Evolutionary conservation across 2,329 filamentous ascomycete genomes (phyloP).

Genomic region (Sporothrix brasiliensis): DNA sequence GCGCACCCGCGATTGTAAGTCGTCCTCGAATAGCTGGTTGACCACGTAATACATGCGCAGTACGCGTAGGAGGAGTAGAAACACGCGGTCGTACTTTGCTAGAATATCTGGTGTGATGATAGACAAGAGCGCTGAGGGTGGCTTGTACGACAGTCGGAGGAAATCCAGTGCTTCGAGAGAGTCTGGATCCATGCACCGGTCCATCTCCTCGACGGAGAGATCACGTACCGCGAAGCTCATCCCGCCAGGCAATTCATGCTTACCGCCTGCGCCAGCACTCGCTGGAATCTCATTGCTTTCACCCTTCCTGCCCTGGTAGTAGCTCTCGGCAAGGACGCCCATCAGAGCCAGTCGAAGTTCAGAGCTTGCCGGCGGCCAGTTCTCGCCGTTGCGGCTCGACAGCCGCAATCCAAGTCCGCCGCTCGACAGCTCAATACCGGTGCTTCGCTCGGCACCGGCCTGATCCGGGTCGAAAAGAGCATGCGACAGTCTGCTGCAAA

Average conservation of each 20-base stretch:
- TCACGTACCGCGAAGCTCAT: constrained; percentile 84
- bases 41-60: constrained; percentile 78
- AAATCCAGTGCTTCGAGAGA: constrained; percentile 92
- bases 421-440: constrained; percentile 67
- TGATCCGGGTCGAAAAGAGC: constrained; percentile 84
- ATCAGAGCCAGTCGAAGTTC: constrained; percentile 88
- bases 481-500: constrained; percentile 76
- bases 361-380: constrained; percentile 91
- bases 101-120: constrained; percentile 73
- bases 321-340: constrained; percentile 79
- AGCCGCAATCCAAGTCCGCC: constrained; percentile 81
- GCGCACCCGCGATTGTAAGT: constrained; percentile 35
- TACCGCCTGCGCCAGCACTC: constrained; percentile 23
- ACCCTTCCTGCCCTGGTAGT: constrained; percentile 42
- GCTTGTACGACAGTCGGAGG: constrained; percentile 79
- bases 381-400: constrained; percentile 66
- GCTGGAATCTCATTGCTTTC: neutral
- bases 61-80: constrained; percentile 76
- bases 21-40: constrained; percentile 63
- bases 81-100: constrained; percentile 81
- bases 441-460: constrained; percentile 72
- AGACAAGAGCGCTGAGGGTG: constrained; percentile 69
- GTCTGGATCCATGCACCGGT: constrained; percentile 78
- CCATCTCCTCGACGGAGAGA: constrained; percentile 75
- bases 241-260: constrained; percentile 62